Evolutionary conservation across 2,329 filamentous ascomycete species (phyloP).

Genomic region (Dissoconium aciculare): DNA sequence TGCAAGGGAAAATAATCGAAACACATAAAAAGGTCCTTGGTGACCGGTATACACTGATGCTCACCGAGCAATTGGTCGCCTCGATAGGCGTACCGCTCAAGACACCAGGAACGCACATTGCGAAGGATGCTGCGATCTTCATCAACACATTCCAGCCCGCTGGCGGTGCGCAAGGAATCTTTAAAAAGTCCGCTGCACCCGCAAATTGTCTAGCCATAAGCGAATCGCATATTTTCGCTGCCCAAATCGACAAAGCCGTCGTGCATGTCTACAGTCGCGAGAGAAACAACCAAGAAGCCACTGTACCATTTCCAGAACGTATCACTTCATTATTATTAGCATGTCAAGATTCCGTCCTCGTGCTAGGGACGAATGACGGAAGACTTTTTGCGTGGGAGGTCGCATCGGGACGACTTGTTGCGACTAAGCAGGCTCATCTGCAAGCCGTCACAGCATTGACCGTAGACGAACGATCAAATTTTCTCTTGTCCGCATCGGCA

Average conservation of each 20-base stretch:
- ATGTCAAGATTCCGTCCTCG: constrained; percentile 50
- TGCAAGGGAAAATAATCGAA: no score
- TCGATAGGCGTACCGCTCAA: constrained; percentile 31
- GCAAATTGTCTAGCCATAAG: constrained; percentile 67
- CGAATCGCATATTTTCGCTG: constrained; percentile 73
- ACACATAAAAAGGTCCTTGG: no score
- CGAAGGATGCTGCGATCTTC: constrained; percentile 77
- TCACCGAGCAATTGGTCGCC: constrained; percentile 36
- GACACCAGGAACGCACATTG: constrained; percentile 33
- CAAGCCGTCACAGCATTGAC: constrained; percentile 65
- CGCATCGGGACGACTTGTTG: constrained; percentile 56
- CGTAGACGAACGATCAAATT: constrained; percentile 52
- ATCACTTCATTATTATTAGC: constrained; percentile 64
- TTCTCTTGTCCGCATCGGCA: constrained; percentile 62
- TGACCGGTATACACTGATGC: no score
- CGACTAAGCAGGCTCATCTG: constrained; percentile 62
- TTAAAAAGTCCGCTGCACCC: constrained; percentile 84
- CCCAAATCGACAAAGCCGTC: constrained; percentile 80
- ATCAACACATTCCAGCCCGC: constrained; percentile 67
- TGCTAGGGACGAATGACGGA: constrained; percentile 72
- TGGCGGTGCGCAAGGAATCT: constrained; percentile 56
- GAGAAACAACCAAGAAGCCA: constrained; percentile 74
- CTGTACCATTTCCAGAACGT: constrained; percentile 74
- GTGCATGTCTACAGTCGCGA: constrained; percentile 81
- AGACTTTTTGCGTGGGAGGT: constrained; percentile 90